These are phyloP conservation scores for Keqinozyma sinolaborantium DNA, from an alignment of 1,139 yeast genomes.

Conservation along the genomic window DNA sequence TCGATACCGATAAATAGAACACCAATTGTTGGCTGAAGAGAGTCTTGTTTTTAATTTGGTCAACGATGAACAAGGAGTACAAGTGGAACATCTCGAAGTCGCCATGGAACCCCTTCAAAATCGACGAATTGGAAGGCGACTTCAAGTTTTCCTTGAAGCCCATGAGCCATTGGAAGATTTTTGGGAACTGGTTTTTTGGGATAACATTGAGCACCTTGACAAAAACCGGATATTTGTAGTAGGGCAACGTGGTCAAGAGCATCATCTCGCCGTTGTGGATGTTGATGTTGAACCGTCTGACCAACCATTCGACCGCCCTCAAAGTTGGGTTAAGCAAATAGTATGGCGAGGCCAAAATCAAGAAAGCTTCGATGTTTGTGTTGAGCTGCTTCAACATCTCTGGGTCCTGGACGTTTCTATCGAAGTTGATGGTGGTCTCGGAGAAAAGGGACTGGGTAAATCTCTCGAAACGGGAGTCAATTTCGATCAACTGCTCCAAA, in stretches of 20 bases:
- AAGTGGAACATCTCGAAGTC: conserved; percentile 68
- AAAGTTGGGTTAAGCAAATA: conserved; percentile 73
- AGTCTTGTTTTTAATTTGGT: conserved; percentile 50
- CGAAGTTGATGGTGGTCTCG: conserved; percentile 73
- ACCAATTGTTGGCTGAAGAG: conserved; percentile 71
- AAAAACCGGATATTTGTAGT: conserved; percentile 70
- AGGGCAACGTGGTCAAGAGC: conserved; percentile 71
- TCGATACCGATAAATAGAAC: conserved; percentile 73
- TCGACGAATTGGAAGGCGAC: conserved; percentile 64
- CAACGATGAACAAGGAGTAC: conserved; percentile 57
- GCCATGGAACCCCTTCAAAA: conserved; percentile 65
- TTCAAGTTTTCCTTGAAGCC: conserved; percentile 65
- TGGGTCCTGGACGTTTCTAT: conserved; percentile 72
- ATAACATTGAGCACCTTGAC: conserved; percentile 70
- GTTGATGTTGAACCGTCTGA: conserved; percentile 87
- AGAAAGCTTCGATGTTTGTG: conserved; percentile 68
- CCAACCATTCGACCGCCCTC: conserved; percentile 90
- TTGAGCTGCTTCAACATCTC: conserved; percentile 76
- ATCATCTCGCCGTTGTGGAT: conserved; percentile 73
- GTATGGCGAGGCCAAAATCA: conserved; percentile 71
- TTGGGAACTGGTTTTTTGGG: conserved; percentile 62
- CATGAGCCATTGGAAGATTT: conserved; percentile 66
- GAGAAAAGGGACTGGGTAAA: conserved; percentile 76
- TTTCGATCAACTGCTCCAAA: conserved; percentile 60
- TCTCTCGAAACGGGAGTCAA: conserved; percentile 71